phyloP scores from a whole-genome alignment of 108 stramenopile genomes.

The Conticribra weissflogii region DNA sequence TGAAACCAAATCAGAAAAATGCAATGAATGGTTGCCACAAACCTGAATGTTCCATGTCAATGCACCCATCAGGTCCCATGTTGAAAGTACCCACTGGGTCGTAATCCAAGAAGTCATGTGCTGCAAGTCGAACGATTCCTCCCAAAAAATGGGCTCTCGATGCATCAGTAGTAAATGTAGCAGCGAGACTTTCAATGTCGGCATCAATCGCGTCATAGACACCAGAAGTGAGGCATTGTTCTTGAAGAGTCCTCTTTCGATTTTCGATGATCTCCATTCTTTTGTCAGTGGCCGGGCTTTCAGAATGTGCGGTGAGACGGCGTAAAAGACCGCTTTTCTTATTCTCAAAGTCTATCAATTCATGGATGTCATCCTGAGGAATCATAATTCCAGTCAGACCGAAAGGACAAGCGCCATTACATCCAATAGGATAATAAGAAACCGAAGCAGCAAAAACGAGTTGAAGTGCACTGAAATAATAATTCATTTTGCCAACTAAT shows the following conservation, averaged over 20 bases:
- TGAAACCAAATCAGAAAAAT: no score
- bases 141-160: slow-evolving; percentile 34
- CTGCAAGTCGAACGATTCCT: slow-evolving; percentile 45
- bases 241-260: not conserved
- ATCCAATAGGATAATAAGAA: no score
- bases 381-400: not conserved
- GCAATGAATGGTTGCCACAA: no score
- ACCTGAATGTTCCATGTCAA: slow-evolving; percentile 12
- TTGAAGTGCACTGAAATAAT: no score
- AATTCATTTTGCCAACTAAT: no score
- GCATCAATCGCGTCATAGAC: slow-evolving; percentile 30
- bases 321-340: slow-evolving; percentile 1
- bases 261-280: slow-evolving; percentile 8
- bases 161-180: slow-evolving; percentile 1
- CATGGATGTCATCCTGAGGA: not conserved
- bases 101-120: slow-evolving; percentile 45
- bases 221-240: slow-evolving; percentile 7
- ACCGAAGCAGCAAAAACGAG: no score
- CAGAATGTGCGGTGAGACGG: not conserved
- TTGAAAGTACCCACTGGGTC: not conserved
- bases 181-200: slow-evolving; percentile 18
- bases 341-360: not conserved
- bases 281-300: slow-evolving; percentile 2
- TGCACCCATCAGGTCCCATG: slow-evolving; percentile 35
- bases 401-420: slow-evolving; percentile 2